Base-by-base conservation (phyloP, 331 rosid species). In the Quercus lobata region DNA sequence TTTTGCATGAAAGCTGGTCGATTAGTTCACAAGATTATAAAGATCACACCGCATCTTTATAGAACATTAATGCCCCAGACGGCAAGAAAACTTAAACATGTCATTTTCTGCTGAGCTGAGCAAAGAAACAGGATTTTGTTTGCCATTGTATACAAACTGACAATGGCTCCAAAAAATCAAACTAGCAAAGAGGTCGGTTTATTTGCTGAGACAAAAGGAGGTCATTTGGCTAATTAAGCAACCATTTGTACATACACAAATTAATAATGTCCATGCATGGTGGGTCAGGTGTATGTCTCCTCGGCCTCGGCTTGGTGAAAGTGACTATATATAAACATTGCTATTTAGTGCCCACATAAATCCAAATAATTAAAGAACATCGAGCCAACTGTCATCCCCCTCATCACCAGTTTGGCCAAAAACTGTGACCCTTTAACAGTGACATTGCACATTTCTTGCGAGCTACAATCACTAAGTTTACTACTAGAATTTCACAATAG, bases 281-380 rank as follows among this genome's bases (percentile, higher is more conserved):
- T 76, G 88, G 86, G 77, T 69, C 86, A 80, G 72, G 72, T 18
- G 56, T 62, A 3, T 77, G 81, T 74, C 30, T 52, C 78, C 70
- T 77, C 71, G 21, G 15, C 78, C 70, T 77, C 71, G 21, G 15
- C 17, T 14, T 16, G 71, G 37, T 73, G 69, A 82, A 82, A 57
- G 52, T 60, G 81, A 69, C 66, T 76, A 71, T 65, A 55, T 78
- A 71, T 66, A 55, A 22, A 61, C 57, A 5, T 8, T 14, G 68
- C 57, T 32, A 11, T 60, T 44, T 71, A 22, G 12, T 29, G 18
- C 74, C 12, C 72, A 63, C 76, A 49, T 49, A 49, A 12, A 72
- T 60, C 80, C 79, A 73, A 41, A 75, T 25, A 32, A 66, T 53
- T 56, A 55, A 16, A 18, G 7, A 25, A 21, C n/a, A 62, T 27